These are phyloP conservation scores for Dimocarpus longan DNA, from an alignment of 345 rosid species.

Conservation along the genomic window DNA sequence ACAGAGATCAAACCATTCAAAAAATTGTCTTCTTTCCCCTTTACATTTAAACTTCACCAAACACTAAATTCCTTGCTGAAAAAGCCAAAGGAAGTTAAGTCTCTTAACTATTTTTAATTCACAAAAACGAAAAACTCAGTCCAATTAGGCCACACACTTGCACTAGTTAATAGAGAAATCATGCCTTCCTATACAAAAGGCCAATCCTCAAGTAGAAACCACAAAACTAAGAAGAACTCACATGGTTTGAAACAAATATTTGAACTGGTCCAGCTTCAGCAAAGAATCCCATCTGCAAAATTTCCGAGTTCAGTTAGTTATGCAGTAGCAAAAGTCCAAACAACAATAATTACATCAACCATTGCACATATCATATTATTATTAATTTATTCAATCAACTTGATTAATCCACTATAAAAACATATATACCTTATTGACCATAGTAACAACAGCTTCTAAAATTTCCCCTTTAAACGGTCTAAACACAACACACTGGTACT, in stretches of 20 bases:
- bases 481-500: slow-evolving; percentile 85
- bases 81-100: neutral
- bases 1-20: neutral
- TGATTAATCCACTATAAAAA: neutral
- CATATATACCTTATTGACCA: slow-evolving; percentile 68
- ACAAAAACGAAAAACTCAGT: neutral
- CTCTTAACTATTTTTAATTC: neutral
- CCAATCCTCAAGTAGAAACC: neutral
- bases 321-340: neutral
- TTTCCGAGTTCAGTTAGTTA: neutral
- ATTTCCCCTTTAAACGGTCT: slow-evolving; percentile 94
- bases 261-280: slow-evolving; percentile 99
- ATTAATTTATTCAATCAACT: neutral
- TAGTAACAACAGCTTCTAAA: slow-evolving; percentile 88
- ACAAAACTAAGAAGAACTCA: slow-evolving; percentile 33
- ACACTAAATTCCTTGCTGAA: neutral
- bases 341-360: neutral
- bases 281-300: slow-evolving; percentile 86
- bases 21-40: neutral
- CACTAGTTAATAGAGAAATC: neutral
- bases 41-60: neutral
- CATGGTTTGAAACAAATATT: slow-evolving; percentile 94
- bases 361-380: neutral
- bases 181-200: neutral
- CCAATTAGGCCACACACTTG: neutral